A percentile compares a stretch with the other conserved stretches of the same genome.
These are phyloP conservation scores for Saccharomycopsis fodiens DNA, from an alignment of 805 yeast genomes.

Conservation along the genomic window DNA sequence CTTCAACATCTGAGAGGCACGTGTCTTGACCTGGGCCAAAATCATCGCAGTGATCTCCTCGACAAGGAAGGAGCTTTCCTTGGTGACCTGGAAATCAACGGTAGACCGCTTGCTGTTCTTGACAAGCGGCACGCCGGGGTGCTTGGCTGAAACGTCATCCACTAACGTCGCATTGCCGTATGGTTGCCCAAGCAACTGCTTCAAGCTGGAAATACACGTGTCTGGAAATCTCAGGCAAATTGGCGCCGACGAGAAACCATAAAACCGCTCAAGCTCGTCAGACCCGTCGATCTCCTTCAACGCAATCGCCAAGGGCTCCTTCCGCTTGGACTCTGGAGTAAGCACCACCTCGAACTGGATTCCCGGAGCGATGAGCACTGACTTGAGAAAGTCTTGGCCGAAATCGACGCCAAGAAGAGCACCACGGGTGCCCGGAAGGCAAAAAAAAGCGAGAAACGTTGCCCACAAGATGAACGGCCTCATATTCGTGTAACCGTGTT, in stretches of 20 bases:
- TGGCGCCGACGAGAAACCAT: slow-evolving; percentile 69
- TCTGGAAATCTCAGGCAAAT: slow-evolving; percentile 69
- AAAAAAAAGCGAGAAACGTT: slow-evolving; percentile 14
- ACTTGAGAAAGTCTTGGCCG: slow-evolving; percentile 83
- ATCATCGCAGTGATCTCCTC: slow-evolving; percentile 88
- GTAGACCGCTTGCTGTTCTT: slow-evolving; percentile 41
- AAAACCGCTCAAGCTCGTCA: slow-evolving; percentile 55
- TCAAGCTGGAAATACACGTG: slow-evolving; percentile 57
- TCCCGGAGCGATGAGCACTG: slow-evolving; percentile 85
- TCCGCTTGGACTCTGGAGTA: slow-evolving; percentile 86
- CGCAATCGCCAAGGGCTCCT: slow-evolving; percentile 75
- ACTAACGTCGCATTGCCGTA: slow-evolving; percentile 37
- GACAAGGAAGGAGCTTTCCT: slow-evolving; percentile 34
- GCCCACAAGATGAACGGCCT: background rate
- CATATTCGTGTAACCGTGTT: no score
- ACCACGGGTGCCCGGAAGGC: slow-evolving; percentile 27
- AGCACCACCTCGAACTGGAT: slow-evolving; percentile 81
- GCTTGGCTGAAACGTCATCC: slow-evolving; percentile 39
- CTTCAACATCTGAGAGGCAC: slow-evolving; percentile 59
- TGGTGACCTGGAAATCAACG: slow-evolving; percentile 47
- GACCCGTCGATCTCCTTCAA: slow-evolving; percentile 37
- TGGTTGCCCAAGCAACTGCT: slow-evolving; percentile 62
- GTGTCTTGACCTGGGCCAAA: slow-evolving; percentile 50
- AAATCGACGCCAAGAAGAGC: slow-evolving; percentile 84
- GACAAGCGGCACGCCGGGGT: slow-evolving; percentile 52